phyloP scores from a whole-genome alignment of 83 land plant genomes.

The Picea mariana region DNA sequence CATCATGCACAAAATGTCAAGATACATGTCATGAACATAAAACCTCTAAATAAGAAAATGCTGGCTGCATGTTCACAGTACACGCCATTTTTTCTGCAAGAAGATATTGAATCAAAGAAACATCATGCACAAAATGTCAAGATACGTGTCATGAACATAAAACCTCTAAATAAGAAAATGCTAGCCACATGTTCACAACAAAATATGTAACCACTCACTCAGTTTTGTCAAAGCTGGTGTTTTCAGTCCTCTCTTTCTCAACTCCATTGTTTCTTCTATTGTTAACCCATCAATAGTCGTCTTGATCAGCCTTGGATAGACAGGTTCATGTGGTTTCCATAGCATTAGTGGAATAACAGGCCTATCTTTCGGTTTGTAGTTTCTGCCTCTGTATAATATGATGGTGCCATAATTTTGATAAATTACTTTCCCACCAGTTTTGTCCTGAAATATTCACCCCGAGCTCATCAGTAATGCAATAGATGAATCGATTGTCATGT shows the following conservation, averaged over 20 bases:
- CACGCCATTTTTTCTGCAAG: slow-evolving; percentile 79
- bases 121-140: slow-evolving; percentile 49
- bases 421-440: slow-evolving; percentile 82
- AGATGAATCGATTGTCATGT: not conserved
- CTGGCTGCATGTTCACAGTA: slow-evolving; percentile 20
- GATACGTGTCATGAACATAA: not conserved
- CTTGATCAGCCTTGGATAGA: slow-evolving; percentile 78
- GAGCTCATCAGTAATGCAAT: not conserved
- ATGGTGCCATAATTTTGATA: slow-evolving; percentile 59
- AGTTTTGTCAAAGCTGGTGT: slow-evolving; percentile 61
- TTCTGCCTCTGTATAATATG: slow-evolving; percentile 74
- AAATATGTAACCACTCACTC: slow-evolving; percentile 34
- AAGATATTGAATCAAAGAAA: slow-evolving; percentile 4
- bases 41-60: not conserved
- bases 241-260: slow-evolving; percentile 77
- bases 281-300: slow-evolving; percentile 73
- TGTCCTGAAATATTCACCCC: slow-evolving; percentile 52
- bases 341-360: slow-evolving; percentile 82
- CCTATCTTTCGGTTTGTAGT: slow-evolving; percentile 68
- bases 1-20: slow-evolving; percentile 49
- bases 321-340: slow-evolving; percentile 84
- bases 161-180: not conserved
- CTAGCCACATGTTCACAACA: not conserved
- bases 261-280: slow-evolving; percentile 64
- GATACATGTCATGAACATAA: not conserved